Evolutionary conservation across 164 flowering plant genomes (phyloP).

Genomic region (Piper betle): DNA sequence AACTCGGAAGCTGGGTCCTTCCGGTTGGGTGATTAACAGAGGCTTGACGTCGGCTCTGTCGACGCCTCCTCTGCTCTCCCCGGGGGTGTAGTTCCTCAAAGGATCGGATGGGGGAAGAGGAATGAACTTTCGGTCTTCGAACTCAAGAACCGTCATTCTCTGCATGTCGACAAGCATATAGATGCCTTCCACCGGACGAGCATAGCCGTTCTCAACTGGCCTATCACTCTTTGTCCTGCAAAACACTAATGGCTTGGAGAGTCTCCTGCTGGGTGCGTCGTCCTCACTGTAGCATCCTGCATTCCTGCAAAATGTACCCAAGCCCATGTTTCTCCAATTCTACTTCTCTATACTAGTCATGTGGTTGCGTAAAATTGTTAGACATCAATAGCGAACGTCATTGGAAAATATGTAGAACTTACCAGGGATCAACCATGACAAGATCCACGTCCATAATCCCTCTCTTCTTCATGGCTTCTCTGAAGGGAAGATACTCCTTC

Average conservation of each 20-base stretch:
- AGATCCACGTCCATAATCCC: conserved; percentile 95
- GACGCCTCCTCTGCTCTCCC: conserved; percentile 81
- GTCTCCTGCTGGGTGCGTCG: conserved; percentile 78
- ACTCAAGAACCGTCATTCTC: conserved; percentile 72
- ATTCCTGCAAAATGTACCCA: conserved; percentile 39
- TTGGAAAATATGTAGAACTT: not conserved
- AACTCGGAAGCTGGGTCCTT: conserved; percentile 91
- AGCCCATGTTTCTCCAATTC: too few relatives aligned
- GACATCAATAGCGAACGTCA: not conserved
- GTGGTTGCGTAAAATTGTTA: not conserved
- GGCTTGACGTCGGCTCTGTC: conserved; percentile 88
- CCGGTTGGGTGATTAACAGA: conserved; percentile 73
- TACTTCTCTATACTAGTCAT: too few relatives aligned
- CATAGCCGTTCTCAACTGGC: conserved; percentile 95
- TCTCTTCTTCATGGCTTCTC: conserved; percentile 85
- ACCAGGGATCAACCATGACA: conserved; percentile 96
- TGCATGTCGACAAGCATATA: conserved; percentile 81
- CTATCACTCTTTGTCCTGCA: conserved; percentile 94
- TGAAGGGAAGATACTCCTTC: conserved; percentile 72
- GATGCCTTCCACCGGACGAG: conserved; percentile 91
- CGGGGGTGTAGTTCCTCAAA: conserved; percentile 73
- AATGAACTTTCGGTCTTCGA: conserved; percentile 84
- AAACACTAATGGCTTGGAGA: conserved; percentile 85
- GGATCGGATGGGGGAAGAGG: conserved; percentile 95
- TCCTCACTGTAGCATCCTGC: conserved; percentile 75